phyloP scores from a whole-genome alignment of 2,329 filamentous ascomycete genomes.

The Chrysosporium keratinophilum region DNA sequence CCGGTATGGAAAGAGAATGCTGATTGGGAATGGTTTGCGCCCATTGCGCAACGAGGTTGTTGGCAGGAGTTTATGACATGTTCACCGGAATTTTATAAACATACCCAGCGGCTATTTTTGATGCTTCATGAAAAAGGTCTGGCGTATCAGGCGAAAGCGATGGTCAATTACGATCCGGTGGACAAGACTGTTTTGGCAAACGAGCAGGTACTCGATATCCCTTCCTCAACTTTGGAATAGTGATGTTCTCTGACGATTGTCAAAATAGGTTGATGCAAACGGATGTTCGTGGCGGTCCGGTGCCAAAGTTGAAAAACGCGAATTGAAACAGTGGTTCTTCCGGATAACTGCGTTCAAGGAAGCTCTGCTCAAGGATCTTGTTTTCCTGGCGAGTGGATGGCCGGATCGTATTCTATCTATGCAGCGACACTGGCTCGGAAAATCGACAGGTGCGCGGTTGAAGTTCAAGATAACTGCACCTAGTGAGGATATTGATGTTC shows the following conservation, averaged over 20 bases:
- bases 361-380: conserved; percentile 59
- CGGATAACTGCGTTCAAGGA: conserved; percentile 71
- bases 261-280: conserved; percentile 57
- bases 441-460: conserved; percentile 61
- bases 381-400: conserved; percentile 59
- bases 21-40: conserved; percentile 3
- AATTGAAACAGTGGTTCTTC: conserved; percentile 82
- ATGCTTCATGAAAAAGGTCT: conserved; percentile 62
- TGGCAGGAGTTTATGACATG: conserved; percentile 71
- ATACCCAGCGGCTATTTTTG: conserved; percentile 78
- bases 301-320: conserved; percentile 67
- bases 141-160: conserved; percentile 70
- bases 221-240: neutral
- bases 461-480: conserved; percentile 52
- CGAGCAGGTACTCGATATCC: conserved; percentile 49
- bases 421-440: conserved; percentile 83
- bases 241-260: conserved; percentile 10
- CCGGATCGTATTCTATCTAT: conserved; percentile 72
- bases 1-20: neutral
- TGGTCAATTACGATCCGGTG: conserved; percentile 84
- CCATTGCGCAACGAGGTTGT: conserved; percentile 6
- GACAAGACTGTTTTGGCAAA: conserved; percentile 86
- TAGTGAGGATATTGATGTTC: conserved; percentile 39
- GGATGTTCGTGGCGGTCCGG: conserved; percentile 81
- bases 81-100: conserved; percentile 75